Evolutionary conservation across 169 alveolate species (phyloP).

Genomic region (Plasmodium falciparum): DNA sequence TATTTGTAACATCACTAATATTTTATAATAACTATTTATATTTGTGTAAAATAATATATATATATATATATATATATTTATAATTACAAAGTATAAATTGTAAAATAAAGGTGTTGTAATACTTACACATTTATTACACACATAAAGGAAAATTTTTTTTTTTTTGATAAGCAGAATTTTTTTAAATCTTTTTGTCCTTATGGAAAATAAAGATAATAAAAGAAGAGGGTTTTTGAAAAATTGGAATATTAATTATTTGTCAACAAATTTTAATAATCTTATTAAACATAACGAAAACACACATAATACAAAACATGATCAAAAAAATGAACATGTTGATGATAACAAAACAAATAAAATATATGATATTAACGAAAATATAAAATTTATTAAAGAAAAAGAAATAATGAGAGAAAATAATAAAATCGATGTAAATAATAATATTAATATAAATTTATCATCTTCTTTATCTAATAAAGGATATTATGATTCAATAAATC

Average conservation of each 20-base stretch:
- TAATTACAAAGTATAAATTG: no score
- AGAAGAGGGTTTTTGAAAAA: constrained; percentile 57
- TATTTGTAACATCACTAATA: no score
- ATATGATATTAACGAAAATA: neutral
- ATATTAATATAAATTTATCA: neutral
- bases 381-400: neutral
- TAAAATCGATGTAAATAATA: neutral
- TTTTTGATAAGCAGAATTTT: constrained; percentile 11
- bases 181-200: constrained; percentile 12
- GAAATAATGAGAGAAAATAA: neutral
- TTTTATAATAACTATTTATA: no score
- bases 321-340: neutral
- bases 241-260: constrained; percentile 68
- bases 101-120: constrained; percentile 13
- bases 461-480: neutral
- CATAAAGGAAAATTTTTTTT: neutral
- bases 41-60: no score
- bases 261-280: constrained; percentile 54
- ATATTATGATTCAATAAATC: neutral
- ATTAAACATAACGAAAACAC: constrained; percentile 17
- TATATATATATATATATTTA: no score
- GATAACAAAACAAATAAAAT: neutral
- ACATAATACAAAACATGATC: neutral
- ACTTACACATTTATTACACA: constrained; percentile 30
- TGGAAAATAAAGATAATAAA: constrained; percentile 59